Evolutionary conservation across 2,329 filamentous ascomycete genomes (phyloP), one percentile per base, ranked within the genome.

Genomic region (Diaporthe humulicola): DNA sequence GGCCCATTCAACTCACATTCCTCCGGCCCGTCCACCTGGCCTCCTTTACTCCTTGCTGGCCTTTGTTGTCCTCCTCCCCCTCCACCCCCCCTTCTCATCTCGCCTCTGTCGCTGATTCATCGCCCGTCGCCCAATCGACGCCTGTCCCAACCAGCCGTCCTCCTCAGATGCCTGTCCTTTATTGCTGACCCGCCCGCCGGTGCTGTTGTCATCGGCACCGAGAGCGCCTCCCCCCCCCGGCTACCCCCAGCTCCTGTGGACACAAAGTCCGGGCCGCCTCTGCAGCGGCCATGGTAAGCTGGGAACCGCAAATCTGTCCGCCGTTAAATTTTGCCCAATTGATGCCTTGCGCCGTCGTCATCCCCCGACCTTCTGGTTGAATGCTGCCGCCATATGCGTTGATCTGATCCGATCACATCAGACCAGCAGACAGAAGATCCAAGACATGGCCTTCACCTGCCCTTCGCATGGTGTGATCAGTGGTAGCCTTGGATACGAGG

Each of bases 1-100:
- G 70, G 48, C 69, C 52, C 28, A 57, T 28, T 38, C 45, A 60
- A 60, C 67, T 71, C 33, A 56, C 52, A 57, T 70, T 64, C 73
- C 73, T 73, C 73, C 40, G 70, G 71, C 74, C 71, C 36, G 40
- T 69, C 69, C 15, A 30, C 8, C 17, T 36, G 71, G 56, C 73
- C 73, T 7, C 57, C 48, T 48, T 48, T 40, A 17, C 50, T 40
- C 66, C 66, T 74, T 54, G 67, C 60, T 61, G 52, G 48, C n/a
- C 28, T 30, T 52, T 38, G 38, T 64, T 64, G 58, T 64, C 38
- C 19, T 57, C 3, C 17, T 38, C 38, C 60, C 25, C 14, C 12
- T 25, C n/a, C n/a, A 4, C 52, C 52, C n/a, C 42, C 61, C 45
- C 17, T 52, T 38, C 22, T 67, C 61, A 67, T 52, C 61, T 67